phyloP scores from a whole-genome alignment of 768 basidiomycete genomes.

The Mrakia gelida region DNA sequence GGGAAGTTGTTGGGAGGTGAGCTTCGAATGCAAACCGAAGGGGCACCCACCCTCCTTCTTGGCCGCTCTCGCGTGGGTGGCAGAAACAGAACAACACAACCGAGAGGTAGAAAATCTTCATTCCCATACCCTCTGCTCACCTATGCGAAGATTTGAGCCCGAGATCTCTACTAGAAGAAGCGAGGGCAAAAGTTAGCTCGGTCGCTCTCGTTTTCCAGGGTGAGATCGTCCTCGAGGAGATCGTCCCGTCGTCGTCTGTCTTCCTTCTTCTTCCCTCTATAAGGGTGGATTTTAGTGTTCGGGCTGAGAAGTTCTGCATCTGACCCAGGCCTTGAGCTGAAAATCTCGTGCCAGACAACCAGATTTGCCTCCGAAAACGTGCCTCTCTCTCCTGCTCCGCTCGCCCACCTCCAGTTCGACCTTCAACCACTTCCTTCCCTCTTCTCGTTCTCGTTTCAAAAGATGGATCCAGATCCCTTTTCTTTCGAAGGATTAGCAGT shows the following conservation, averaged over 20 bases:
- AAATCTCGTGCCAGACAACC: no score
- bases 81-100: background rate
- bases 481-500: constrained; percentile 13
- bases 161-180: background rate
- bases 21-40: background rate
- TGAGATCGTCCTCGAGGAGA: background rate
- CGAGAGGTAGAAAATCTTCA: no score
- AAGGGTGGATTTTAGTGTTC: no score
- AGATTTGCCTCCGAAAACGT: no score
- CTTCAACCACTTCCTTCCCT: background rate
- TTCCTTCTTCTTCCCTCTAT: no score
- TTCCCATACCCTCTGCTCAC: no score
- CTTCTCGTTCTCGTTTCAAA: background rate
- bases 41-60: background rate
- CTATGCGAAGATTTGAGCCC: background rate
- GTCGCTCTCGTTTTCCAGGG: background rate
- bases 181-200: background rate
- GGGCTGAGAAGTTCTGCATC: no score
- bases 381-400: no score
- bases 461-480: constrained; percentile 2
- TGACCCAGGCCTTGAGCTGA: no score
- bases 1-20: background rate
- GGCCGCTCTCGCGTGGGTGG: background rate
- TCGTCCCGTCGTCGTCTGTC: no score
- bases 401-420: background rate